Base-by-base conservation (phyloP, 768 basidiomycete genomes). In the Russula earlei region DNA sequence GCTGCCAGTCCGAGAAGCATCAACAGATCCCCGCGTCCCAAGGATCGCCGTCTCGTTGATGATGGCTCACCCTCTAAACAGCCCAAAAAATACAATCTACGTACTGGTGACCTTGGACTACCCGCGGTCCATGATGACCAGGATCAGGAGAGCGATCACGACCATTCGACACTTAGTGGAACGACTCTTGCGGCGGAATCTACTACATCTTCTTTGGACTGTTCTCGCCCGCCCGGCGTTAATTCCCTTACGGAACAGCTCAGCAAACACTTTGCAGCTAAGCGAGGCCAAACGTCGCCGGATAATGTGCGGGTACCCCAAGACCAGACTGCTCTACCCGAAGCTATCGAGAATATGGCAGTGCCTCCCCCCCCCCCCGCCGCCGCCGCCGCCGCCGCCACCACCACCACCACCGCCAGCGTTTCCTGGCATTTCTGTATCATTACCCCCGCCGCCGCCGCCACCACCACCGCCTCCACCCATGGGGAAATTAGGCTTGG, bases 1-100 rank as follows among this genome's bases (percentile, higher is more conserved):
- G 67, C 79, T 29, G 79, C 82, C 6, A 84, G 79, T 66, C 79
- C 83, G 38, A 78, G 85, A 48, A 88, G 84, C 64, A 74, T 85
- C 36, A 76, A 84, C 60, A 81, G 77, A 19, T 87, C 85, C 3
- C 85, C 87, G 38, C 76, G 83, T 60, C 78, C 79, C 19, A 73
- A 74, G 20, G 79, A 72, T 49, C 69, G 69, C 14, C 64, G 62
- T 25, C 52, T 65, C 17, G 61, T 49, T 25, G 65, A 66, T 31
- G 71, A 73, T 9, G 67, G 79, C 40, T 70, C 76, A 38, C 72
- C 77, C 19, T 68, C 70, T 37, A 52, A 74, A 72, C 50, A 67
- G 67, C 52, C 71, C 63, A 49, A 43, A 9, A 78, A 72, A 48
- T 65, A 70, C 4, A 69, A 71, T 55, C 68, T 79, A 36, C 67